Evolutionary conservation across 495 filamentous ascomycete genomes (phyloP).

Genomic region (Hypoxylon fragiforme): DNA sequence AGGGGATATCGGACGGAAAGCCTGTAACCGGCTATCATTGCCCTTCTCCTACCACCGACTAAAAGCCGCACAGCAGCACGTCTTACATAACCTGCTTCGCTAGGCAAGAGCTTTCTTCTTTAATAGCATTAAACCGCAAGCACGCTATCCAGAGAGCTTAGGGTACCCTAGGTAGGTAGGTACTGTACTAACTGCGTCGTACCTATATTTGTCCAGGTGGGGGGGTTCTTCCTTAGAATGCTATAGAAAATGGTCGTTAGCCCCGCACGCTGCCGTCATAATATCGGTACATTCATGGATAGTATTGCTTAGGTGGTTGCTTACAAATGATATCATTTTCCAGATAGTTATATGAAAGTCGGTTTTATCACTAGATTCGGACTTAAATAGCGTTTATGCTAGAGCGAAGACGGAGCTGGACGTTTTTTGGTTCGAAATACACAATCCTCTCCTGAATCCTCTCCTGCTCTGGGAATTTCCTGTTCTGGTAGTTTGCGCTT

Average conservation of each 20-base stretch:
- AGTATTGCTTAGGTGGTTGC: constrained; percentile 18
- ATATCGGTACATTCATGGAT: too few species aligned
- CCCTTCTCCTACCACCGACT: background rate
- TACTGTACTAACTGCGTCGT: too few species aligned
- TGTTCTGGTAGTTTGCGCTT: background rate
- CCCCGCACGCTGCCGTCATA: constrained; percentile 37
- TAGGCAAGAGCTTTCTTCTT: background rate
- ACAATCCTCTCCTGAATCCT: too few species aligned
- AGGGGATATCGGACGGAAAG: constrained; percentile 25
- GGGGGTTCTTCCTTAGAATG: background rate
- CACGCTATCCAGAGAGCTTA: too few species aligned
- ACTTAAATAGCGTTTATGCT: constrained; percentile 17
- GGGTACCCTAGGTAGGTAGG: too few species aligned
- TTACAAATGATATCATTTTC: constrained; percentile 42
- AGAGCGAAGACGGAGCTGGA: constrained; percentile 20
- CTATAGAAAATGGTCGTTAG: constrained; percentile 23
- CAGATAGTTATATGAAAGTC: constrained; percentile 18
- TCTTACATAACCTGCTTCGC: constrained; percentile 31
- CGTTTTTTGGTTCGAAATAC: too few species aligned
- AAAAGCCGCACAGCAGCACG: background rate
- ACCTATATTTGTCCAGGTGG: too few species aligned
- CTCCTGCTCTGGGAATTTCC: background rate
- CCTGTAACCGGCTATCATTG: constrained; percentile 13
- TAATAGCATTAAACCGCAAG: too few species aligned
- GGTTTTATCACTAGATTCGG: constrained; percentile 12